Evolutionary conservation across 805 yeast genomes (phyloP).

Genomic region (Lipomyces spencermartinsiae): DNA sequence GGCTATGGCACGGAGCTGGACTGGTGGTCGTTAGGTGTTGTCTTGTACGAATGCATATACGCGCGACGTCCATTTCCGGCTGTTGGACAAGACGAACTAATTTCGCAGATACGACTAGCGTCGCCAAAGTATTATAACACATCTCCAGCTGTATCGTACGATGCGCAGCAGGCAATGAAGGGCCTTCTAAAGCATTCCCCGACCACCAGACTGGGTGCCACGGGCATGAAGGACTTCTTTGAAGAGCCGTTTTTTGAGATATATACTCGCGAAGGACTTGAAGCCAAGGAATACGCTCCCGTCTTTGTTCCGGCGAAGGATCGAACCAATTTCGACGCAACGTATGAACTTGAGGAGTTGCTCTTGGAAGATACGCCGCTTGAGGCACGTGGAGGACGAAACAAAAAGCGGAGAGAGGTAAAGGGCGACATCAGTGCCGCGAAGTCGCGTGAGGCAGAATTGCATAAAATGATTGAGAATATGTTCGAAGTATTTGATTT

Average conservation of each 20-base stretch:
- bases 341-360: slow-evolving; percentile 34
- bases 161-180: slow-evolving; percentile 74
- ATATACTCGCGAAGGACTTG: slow-evolving; percentile 27
- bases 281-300: slow-evolving; percentile 21
- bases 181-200: slow-evolving; percentile 70
- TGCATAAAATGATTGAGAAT: slow-evolving; percentile 9
- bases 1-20: slow-evolving; percentile 43
- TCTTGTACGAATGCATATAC: slow-evolving; percentile 44
- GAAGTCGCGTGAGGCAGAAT: slow-evolving; percentile 14
- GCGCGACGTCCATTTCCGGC: slow-evolving; percentile 42
- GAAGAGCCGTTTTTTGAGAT: slow-evolving; percentile 75
- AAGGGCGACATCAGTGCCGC: neutral
- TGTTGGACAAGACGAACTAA: slow-evolving; percentile 14
- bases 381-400: slow-evolving; percentile 4
- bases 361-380: slow-evolving; percentile 25
- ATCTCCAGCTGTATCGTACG: slow-evolving; percentile 58
- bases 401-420: neutral
- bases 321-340: slow-evolving; percentile 22
- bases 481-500: slow-evolving; percentile 22
- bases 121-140: slow-evolving; percentile 15
- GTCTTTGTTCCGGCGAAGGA: slow-evolving; percentile 28
- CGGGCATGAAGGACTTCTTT: slow-evolving; percentile 79
- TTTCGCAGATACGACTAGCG: slow-evolving; percentile 19
- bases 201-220: slow-evolving; percentile 67
- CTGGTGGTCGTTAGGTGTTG: slow-evolving; percentile 48